These are phyloP conservation scores for Zelonia costaricensis DNA, from an alignment of 208 protist genomes.

Conservation along the genomic window DNA sequence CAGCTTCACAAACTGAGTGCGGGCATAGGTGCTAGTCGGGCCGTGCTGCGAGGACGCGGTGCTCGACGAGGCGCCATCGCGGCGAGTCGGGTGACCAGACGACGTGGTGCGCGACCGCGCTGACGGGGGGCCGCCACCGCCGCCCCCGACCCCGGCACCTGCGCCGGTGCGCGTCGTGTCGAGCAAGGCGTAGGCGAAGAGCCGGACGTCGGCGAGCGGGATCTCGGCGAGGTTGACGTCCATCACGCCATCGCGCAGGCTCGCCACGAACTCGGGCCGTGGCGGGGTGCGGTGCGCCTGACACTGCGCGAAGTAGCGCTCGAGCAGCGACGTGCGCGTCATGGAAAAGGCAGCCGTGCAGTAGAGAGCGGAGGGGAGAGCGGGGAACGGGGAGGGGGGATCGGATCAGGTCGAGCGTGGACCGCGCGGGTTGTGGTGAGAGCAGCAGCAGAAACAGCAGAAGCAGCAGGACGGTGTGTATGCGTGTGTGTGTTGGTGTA, in stretches of 20 bases:
- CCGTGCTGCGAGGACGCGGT: slow-evolving; percentile 13
- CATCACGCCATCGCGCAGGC: slow-evolving; percentile 37
- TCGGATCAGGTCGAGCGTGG: no score
- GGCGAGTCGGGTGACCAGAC: background rate
- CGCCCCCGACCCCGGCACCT: background rate
- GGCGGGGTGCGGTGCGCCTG: slow-evolving; percentile 39
- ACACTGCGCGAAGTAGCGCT: slow-evolving; percentile 63
- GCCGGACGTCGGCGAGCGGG: slow-evolving; percentile 30
- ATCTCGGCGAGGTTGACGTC: slow-evolving; percentile 51
- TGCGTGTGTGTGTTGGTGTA: background rate
- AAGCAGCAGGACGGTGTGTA: no score
- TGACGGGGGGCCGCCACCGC: background rate
- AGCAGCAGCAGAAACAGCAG: no score
- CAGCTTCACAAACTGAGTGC: slow-evolving; percentile 12
- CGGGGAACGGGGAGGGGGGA: no score
- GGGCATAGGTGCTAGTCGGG: slow-evolving; percentile 4
- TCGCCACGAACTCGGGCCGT: slow-evolving; percentile 39
- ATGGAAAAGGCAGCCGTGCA: slow-evolving; percentile 19
- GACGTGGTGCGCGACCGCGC: background rate
- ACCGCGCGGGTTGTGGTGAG: no score
- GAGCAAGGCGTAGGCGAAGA: slow-evolving; percentile 38
- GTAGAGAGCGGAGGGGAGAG: background rate
- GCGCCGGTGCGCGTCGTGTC: background rate
- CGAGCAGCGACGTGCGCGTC: slow-evolving; percentile 28
- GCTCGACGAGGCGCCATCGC: background rate